These are phyloP conservation scores for Salvia hispanica DNA, from an alignment of 257 asterid species.

Conservation along the genomic window DNA sequence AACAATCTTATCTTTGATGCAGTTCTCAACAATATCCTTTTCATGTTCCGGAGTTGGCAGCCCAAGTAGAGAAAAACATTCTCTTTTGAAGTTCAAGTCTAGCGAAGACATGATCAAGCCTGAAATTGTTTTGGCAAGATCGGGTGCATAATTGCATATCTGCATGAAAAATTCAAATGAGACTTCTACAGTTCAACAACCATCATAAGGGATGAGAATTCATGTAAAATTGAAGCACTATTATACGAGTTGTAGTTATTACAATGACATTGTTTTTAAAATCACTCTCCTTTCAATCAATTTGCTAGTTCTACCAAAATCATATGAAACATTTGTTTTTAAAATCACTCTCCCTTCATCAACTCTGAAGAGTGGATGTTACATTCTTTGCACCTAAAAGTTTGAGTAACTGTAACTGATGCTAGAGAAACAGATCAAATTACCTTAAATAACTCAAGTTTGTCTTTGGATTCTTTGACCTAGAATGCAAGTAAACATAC, in stretches of 20 bases:
- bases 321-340: neutral
- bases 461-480: conserved; percentile 6
- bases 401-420: conserved; percentile 3
- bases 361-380: neutral
- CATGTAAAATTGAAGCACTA: neutral
- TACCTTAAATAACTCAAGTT: neutral
- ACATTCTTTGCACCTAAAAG: no score
- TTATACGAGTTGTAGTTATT: neutral
- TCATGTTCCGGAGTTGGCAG: conserved; percentile 44
- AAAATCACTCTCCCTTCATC: neutral
- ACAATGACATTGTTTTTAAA: neutral
- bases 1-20: conserved; percentile 66
- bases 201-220: neutral
- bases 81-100: conserved; percentile 64
- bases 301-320: neutral
- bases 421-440: neutral
- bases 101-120: conserved; percentile 68
- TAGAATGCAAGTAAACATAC: neutral
- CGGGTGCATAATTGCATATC: conserved; percentile 82
- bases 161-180: conserved; percentile 32
- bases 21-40: conserved; percentile 45
- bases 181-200: neutral
- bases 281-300: neutral
- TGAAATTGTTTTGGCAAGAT: conserved; percentile 78
- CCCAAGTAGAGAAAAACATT: conserved; percentile 75